Conservation (phyloP, 2,329 filamentous ascomycete genomes). For the Mariannaea elegans region DNA sequence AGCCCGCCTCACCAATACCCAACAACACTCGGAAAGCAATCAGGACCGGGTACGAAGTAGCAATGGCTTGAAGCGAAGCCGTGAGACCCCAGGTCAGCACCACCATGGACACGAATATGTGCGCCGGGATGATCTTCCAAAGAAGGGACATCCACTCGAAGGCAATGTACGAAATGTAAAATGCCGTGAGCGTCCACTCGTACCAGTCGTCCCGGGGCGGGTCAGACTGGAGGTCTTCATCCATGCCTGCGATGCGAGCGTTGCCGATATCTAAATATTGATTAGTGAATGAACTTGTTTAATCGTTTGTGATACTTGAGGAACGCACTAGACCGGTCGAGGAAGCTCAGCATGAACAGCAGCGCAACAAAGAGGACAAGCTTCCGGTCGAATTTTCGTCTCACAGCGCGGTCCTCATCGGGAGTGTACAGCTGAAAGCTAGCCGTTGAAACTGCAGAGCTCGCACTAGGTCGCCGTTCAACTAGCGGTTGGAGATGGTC, state of each 20-base stretch:
- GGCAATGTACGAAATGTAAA: constrained; percentile 70
- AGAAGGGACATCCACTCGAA: constrained; percentile 74
- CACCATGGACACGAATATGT: constrained; percentile 66
- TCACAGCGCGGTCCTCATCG: constrained; percentile 77
- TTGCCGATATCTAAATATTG: constrained; percentile 64
- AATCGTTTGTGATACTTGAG: no score
- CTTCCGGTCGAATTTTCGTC: constrained; percentile 78
- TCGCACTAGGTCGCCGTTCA: constrained; percentile 36
- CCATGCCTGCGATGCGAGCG: constrained; percentile 71
- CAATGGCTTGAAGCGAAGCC: constrained; percentile 76
- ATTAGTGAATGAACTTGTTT: not conserved
- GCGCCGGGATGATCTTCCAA: constrained; percentile 68
- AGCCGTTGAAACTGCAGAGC: constrained; percentile 39
- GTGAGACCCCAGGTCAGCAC: constrained; percentile 83
- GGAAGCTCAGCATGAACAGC: constrained; percentile 84
- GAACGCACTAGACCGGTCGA: constrained; percentile 83
- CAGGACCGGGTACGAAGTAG: constrained; percentile 69
- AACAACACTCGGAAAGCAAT: constrained; percentile 64
- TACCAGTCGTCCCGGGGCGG: constrained; percentile 60
- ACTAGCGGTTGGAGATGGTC: constrained; percentile 30
- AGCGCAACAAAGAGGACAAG: constrained; percentile 84
- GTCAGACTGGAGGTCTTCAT: constrained; percentile 64
- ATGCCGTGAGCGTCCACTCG: constrained; percentile 68
- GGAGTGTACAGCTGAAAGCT: constrained; percentile 57
- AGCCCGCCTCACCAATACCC: constrained; percentile 72